Conservation (phyloP, 345 rosid genomes). For the Acer negundo region DNA sequence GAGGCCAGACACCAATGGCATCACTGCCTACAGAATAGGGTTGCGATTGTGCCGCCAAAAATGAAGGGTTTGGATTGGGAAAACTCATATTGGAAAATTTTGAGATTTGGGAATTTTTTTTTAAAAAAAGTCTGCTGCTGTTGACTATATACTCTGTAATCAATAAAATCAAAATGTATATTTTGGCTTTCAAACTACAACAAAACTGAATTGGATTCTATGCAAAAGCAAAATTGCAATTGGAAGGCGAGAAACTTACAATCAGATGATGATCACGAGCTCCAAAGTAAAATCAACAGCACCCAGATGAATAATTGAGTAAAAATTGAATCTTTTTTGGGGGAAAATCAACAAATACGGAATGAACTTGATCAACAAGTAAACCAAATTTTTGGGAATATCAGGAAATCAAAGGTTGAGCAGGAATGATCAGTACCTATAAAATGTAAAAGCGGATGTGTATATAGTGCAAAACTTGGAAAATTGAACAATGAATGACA, state of each 20-base stretch:
- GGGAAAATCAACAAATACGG: constrained; percentile 3
- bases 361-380: constrained; percentile 5
- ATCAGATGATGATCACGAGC: not conserved
- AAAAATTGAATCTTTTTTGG: not conserved
- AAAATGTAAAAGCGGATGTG: constrained; percentile 8
- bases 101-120: not conserved
- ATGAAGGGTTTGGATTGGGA: constrained; percentile 49
- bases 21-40: constrained; percentile 42
- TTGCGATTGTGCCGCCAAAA: constrained; percentile 34
- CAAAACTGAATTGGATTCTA: not conserved
- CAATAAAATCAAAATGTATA: not conserved
- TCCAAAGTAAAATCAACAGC: not conserved
- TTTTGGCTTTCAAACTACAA: not conserved
- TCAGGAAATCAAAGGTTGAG: not conserved
- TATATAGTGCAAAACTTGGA: constrained; percentile 3
- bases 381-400: not conserved
- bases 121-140: not conserved
- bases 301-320: not conserved
- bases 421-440: not conserved
- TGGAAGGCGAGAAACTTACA: not conserved
- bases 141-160: not conserved
- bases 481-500: constrained; percentile 15
- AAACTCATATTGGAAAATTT: constrained; percentile 46
- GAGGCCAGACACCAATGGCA: constrained; percentile 65
- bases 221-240: not conserved